Evolutionary conservation across 495 filamentous ascomycete genomes (phyloP).

Genomic region (Xylona heveae): DNA sequence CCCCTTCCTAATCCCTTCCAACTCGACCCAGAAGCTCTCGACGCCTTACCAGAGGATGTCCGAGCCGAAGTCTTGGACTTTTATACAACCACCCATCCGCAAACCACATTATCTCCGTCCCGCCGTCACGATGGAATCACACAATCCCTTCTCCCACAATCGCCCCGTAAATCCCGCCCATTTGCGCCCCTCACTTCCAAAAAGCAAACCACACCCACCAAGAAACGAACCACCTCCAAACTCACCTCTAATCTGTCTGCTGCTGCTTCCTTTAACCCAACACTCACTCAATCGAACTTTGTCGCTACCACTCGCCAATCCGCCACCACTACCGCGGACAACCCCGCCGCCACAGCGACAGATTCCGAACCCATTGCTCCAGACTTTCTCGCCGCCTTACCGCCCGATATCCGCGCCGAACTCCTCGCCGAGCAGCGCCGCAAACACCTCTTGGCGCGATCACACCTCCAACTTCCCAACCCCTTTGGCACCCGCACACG

Average conservation of each 20-base stretch:
- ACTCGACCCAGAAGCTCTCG: slow-evolving; percentile 51
- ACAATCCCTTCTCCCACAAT: slow-evolving; percentile 30
- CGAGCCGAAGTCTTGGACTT: slow-evolving; percentile 56
- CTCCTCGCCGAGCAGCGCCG: slow-evolving; percentile 51
- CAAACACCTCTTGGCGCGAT: slow-evolving; percentile 24
- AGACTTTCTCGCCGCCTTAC: slow-evolving; percentile 60
- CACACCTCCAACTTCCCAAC: slow-evolving; percentile 12
- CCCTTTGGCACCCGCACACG: slow-evolving; percentile 4
- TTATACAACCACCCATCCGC: slow-evolving; percentile 22
- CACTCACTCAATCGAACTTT: slow-evolving; percentile 46
- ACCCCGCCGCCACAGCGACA: slow-evolving; percentile 1
- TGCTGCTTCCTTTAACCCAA: no score
- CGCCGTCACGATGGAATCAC: slow-evolving; percentile 9
- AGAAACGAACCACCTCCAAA: slow-evolving; percentile 30
- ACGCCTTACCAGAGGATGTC: slow-evolving; percentile 63
- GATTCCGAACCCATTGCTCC: slow-evolving; percentile 34
- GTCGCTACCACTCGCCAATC: slow-evolving; percentile 14
- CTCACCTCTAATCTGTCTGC: slow-evolving; percentile 23
- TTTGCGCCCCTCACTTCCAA: slow-evolving; percentile 20
- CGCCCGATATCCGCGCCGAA: slow-evolving; percentile 59
- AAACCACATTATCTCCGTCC: slow-evolving; percentile 10
- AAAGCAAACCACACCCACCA: slow-evolving; percentile 32
- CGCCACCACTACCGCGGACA: slow-evolving; percentile 4
- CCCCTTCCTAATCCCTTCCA: slow-evolving; percentile 29
- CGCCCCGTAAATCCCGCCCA: slow-evolving; percentile 29